phyloP scores from a whole-genome alignment of 148 eudicot species.

The Vaccinium macrocarpon region DNA sequence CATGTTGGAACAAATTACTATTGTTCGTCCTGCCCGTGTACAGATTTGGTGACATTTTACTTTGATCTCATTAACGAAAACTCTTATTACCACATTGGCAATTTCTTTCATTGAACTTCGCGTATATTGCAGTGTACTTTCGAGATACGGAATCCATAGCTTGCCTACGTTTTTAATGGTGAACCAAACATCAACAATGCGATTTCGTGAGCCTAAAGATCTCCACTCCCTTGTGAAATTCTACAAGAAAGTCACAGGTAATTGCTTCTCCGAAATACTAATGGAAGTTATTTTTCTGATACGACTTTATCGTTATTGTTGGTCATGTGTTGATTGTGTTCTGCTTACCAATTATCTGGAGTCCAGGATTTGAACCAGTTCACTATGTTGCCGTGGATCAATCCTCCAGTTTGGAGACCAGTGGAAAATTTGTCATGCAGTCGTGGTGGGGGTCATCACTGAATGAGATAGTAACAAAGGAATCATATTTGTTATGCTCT shows the following conservation, averaged over 20 bases:
- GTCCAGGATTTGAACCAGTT: not conserved
- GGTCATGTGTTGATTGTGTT: not conserved
- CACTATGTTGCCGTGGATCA: not conserved
- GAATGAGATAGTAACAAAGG: not conserved
- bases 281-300: not conserved
- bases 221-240: conserved; percentile 39
- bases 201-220: conserved; percentile 48
- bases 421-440: not conserved
- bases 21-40: not conserved
- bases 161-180: conserved; percentile 47
- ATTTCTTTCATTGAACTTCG: not conserved
- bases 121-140: conserved; percentile 41
- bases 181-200: conserved; percentile 33
- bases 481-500: not conserved
- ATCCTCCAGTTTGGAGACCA: not conserved
- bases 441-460: not conserved
- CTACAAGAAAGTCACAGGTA: conserved; percentile 55
- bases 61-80: not conserved
- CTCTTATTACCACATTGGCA: not conserved
- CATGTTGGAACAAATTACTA: not conserved
- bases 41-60: not conserved
- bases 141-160: conserved; percentile 60
- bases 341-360: not conserved
- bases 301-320: not conserved
- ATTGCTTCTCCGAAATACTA: conserved; percentile 7